phyloP scores from a whole-genome alignment of 257 asterid genomes.

The Rhazya stricta region DNA sequence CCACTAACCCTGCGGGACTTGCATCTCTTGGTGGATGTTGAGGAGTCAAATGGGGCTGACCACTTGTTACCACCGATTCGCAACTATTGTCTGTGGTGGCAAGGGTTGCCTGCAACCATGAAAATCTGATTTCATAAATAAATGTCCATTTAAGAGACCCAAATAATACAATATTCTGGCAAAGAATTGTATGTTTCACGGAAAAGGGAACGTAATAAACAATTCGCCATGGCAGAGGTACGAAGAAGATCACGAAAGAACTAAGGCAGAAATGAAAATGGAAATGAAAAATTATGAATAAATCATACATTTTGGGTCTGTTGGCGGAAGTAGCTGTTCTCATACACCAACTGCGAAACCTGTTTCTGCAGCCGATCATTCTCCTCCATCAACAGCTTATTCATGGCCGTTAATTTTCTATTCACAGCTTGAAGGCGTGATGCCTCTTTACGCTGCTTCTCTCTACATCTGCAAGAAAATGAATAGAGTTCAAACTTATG shows the following conservation, averaged over 20 bases:
- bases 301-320: slow-evolving; percentile 61
- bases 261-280: neutral
- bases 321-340: slow-evolving; percentile 84
- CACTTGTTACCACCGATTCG: slow-evolving; percentile 97
- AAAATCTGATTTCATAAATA: slow-evolving; percentile 1
- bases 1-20: slow-evolving; percentile 91
- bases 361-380: slow-evolving; percentile 96
- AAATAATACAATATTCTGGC: neutral
- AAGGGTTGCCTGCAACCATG: slow-evolving; percentile 50
- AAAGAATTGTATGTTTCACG: neutral
- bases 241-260: neutral
- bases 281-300: neutral
- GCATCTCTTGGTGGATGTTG: slow-evolving; percentile 98
- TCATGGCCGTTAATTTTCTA: slow-evolving; percentile 86
- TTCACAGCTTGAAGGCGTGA: slow-evolving; percentile 91
- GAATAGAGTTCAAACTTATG: neutral
- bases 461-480: slow-evolving; percentile 63
- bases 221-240: neutral
- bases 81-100: slow-evolving; percentile 91
- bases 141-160: neutral
- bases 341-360: slow-evolving; percentile 88
- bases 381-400: slow-evolving; percentile 96
- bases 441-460: slow-evolving; percentile 91
- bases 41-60: slow-evolving; percentile 81
- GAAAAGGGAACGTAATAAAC: neutral